A percentile compares a stretch with the other conserved stretches of the same genome.
Evolutionary conservation across 495 filamentous ascomycete genomes (phyloP).

Genomic region (Penicillium angulare): DNA sequence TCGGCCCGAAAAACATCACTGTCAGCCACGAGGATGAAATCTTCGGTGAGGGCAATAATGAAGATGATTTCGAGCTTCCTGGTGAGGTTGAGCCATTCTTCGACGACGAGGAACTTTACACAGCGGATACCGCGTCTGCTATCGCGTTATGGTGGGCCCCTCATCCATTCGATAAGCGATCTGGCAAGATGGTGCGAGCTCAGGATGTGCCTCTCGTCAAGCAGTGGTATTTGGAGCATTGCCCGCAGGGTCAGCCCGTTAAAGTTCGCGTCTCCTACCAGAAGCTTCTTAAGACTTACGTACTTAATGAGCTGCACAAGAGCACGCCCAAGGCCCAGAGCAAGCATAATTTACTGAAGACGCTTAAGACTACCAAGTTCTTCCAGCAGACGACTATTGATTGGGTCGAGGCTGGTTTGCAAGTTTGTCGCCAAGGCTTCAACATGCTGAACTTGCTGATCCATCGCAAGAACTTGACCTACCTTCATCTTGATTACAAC

Average conservation of each 20-base stretch:
- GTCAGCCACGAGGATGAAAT: slow-evolving; percentile 93
- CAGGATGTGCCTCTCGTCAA: slow-evolving; percentile 97
- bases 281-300: slow-evolving; percentile 94
- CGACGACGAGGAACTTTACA: slow-evolving; percentile 85
- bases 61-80: slow-evolving; percentile 89
- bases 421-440: slow-evolving; percentile 97
- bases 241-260: slow-evolving; percentile 86
- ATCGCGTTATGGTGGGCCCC: slow-evolving; percentile 98
- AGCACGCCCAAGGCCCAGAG: slow-evolving; percentile 91
- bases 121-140: slow-evolving; percentile 84
- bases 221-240: slow-evolving; percentile 98
- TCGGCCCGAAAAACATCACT: slow-evolving; percentile 92
- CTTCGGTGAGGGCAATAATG: slow-evolving; percentile 80
- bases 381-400: slow-evolving; percentile 99
- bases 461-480: slow-evolving; percentile 97
- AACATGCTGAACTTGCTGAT: slow-evolving; percentile 99
- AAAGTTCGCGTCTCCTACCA: slow-evolving; percentile 99
- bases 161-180: slow-evolving; percentile 91
- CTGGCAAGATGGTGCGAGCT: slow-evolving; percentile 95
- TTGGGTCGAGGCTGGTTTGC: slow-evolving; percentile 98
- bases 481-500: slow-evolving; percentile 98
- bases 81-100: slow-evolving; percentile 82
- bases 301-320: slow-evolving; percentile 95
- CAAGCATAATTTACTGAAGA: slow-evolving; percentile 87
- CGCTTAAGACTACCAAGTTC: slow-evolving; percentile 93